Base-by-base conservation (phyloP, 2,329 filamentous ascomycete species). In the Paecilomyces sp. region DNA sequence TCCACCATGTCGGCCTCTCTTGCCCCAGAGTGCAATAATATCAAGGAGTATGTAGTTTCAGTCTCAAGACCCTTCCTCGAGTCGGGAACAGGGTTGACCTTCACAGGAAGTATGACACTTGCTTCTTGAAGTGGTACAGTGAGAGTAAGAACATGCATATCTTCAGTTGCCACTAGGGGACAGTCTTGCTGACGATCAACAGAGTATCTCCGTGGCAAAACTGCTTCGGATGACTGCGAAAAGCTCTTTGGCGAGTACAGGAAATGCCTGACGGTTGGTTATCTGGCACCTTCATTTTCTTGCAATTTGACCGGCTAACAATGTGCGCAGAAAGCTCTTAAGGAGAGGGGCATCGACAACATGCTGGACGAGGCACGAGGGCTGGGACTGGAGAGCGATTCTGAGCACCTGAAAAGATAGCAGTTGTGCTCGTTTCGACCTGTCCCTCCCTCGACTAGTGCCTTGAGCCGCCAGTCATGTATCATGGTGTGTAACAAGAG, bases 91-190 rank as follows among this genome's bases (percentile, higher is more conserved):
- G 57, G 54, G 56, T 58, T 66, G 64, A 69, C 64, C n/a, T 3
- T 34, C 31, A 57, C 25, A 97, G 92, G 74, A 90, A 88, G 68
- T 99, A 99, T 73, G 94, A 99, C 75, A 92, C 89, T 57, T 99
- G 94, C 79, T 99, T 99, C 74, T 80, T 99, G 64, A 97, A 96
- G 78, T 99, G 94, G 94, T 99, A 99, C 76, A 97, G 92, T 72
- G 94, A 99, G 78, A 97, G 94, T 97, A 82, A 61, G 88, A 76
- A 18, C 41, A 31, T 64, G 28, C 57, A 56, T 30, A 18, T 34
- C 28, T 56, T 18, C 22, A 57, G 52, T 6, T 2, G 53, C 7
- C 25, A 57, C 60, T 59, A 57, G 36, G 53, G 6, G 8, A 33
- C 6, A 56, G 61, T 6, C 51, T 50, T 57, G 57, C 66, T 67